Base-by-base conservation (phyloP, 2,329 filamentous ascomycete genomes). In the Aspergillus phoenicis region DNA sequence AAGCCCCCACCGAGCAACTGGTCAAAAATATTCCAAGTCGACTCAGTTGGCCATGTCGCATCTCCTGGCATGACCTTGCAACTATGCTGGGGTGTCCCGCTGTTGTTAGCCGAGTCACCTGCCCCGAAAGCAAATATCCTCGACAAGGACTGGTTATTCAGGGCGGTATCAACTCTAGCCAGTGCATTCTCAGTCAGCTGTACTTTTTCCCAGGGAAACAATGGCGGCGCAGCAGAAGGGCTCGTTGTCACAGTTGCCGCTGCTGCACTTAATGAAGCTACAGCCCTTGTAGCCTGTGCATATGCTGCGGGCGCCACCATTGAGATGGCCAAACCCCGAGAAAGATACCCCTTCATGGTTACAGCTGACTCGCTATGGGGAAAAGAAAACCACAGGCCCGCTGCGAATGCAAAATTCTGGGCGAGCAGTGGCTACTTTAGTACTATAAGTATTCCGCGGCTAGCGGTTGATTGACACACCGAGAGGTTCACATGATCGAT, bases 1-100 rank as follows among this genome's bases (percentile, higher is more conserved):
- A 77, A 51, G 62, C 69, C 26, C 48, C 72, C 52, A 52, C 74
- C 77, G 60, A 78, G 62, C 13, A 80, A 68, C 17, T 74, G 54
- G 53, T 80, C 61, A n/a, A 80, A 74, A 3, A 78, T 55, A 8
- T 67, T 64, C 69, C 70, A 59, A 56, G 66, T 6, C 54, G 48
- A 8, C 7, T 58, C 30, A 2, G 49, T 20, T 5, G 70, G 70
- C 69, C 68, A 71, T 5, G 36, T 17, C 4, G 26, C 15, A 48
- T 70, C 67, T 5, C 68, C 70, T 8, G 69, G 68, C 52, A 70
- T 58, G 7, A 52, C 2, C 52, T 70, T 71, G 63, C 70, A 71
- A 20, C 75, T 81, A 36, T 80, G 82, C 20, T 7, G 10, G 62
- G 78, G 78, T 75, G 77, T 81, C 6, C 59, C 30, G 43, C 62